Percentiles rank a stretch among this genome's conserved stretches.
Conservation (phyloP, 495 filamentous ascomycete species). For the Eremomyces bilateralis region DNA sequence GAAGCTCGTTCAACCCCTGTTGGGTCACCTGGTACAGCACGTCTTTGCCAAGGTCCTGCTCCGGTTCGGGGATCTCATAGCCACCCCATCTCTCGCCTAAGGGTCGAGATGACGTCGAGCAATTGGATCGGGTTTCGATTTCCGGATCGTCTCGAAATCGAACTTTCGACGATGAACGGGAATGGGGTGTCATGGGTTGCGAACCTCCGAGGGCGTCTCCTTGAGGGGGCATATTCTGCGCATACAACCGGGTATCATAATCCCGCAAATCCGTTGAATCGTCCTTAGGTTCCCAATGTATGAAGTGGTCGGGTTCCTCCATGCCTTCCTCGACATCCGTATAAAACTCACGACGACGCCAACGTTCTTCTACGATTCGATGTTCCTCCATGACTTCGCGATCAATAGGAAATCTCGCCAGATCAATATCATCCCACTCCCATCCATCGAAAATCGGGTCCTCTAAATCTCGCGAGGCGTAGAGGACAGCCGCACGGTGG, state of each 20-base stretch:
- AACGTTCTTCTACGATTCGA: neutral
- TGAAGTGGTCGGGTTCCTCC: no score
- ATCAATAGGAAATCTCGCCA: no score
- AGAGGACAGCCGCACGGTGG: neutral
- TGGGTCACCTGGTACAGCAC: slow-evolving; percentile 78
- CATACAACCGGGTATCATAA: no score
- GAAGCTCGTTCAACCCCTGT: slow-evolving; percentile 75
- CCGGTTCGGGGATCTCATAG: slow-evolving; percentile 60
- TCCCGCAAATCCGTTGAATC: no score
- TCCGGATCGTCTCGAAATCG: slow-evolving; percentile 62
- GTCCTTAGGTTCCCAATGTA: no score
- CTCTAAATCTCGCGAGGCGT: neutral
- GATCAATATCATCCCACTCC: no score
- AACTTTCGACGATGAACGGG: slow-evolving; percentile 66
- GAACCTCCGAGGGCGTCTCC: slow-evolving; percentile 2
- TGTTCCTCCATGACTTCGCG: neutral
- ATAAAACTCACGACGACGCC: neutral
- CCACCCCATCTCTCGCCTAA: slow-evolving; percentile 52
- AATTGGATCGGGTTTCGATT: slow-evolving; percentile 52
- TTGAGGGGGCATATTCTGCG: no score
- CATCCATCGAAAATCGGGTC: neutral
- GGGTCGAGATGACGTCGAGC: slow-evolving; percentile 53
- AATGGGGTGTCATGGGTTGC: slow-evolving; percentile 29
- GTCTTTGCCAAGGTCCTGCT: slow-evolving; percentile 67
- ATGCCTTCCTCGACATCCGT: no score